A percentile compares a stretch with the other conserved stretches of the same genome.
Evolutionary conservation across 2,329 filamentous ascomycete species (phyloP).

Genomic region (Byssoonygena ceratinophila): DNA sequence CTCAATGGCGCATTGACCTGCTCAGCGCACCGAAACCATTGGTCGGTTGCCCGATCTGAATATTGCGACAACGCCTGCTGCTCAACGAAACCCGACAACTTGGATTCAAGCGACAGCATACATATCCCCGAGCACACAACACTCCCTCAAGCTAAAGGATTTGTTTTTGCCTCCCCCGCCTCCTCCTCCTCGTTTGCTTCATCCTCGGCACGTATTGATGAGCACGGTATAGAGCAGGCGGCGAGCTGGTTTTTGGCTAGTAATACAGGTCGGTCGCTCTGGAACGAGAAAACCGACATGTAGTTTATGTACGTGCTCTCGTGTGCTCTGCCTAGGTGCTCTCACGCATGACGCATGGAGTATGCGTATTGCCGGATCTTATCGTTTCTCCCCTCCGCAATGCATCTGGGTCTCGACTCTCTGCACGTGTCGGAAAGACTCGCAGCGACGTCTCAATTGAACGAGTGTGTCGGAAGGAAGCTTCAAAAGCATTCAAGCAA

Average conservation of each 20-base stretch:
- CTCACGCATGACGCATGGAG: background rate
- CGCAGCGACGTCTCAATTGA: too few species aligned
- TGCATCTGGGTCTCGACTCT: background rate
- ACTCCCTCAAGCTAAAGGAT: too few species aligned
- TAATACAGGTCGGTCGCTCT: too few species aligned
- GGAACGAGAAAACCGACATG: too few species aligned
- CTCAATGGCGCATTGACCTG: background rate
- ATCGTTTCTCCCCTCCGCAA: background rate
- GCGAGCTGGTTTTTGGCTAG: too few species aligned
- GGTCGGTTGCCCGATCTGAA: background rate
- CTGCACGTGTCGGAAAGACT: too few species aligned
- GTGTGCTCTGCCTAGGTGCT: background rate
- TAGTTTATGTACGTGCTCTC: too few species aligned
- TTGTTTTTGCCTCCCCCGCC: too few species aligned
- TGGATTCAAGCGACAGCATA: background rate
- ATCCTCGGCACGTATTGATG: background rate
- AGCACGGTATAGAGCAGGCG: too few species aligned
- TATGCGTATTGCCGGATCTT: background rate
- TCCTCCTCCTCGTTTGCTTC: background rate
- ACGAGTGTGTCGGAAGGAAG: too few species aligned
- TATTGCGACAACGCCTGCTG: background rate
- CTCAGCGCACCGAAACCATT: background rate
- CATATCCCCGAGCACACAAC: too few species aligned
- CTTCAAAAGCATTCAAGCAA: too few species aligned
- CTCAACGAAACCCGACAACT: background rate